phyloP scores from a whole-genome alignment of 163 green algal species.

The Scenedesmus sp. region DNA sequence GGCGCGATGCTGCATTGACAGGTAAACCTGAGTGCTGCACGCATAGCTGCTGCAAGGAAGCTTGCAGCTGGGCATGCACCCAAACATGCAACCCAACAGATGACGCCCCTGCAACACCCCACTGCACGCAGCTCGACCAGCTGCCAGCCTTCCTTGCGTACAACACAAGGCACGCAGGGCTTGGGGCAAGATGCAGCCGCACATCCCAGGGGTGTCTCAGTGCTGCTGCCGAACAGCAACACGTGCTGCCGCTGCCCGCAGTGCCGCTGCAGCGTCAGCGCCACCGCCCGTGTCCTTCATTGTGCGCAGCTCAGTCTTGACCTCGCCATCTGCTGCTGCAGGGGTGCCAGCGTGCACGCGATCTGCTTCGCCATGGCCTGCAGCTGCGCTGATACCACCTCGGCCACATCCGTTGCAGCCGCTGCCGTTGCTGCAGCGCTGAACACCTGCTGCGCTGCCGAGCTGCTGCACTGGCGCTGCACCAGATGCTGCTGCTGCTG shows the following conservation, averaged over 20 bases:
- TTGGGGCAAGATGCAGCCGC: too few species aligned
- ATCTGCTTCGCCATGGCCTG: conserved; percentile 32
- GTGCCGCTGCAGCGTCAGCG: background rate
- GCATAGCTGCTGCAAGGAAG: background rate
- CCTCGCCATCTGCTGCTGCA: conserved; percentile 16
- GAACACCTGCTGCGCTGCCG: background rate
- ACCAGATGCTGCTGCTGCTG: conserved; percentile 1
- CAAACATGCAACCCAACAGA: background rate
- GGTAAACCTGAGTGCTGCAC: background rate
- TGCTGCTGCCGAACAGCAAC: background rate
- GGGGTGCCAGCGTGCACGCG: background rate
- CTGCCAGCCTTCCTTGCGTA: background rate
- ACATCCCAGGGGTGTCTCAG: too few species aligned
- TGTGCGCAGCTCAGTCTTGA: conserved; percentile 15
- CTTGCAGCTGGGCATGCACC: background rate
- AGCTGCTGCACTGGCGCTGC: background rate
- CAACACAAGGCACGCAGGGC: background rate
- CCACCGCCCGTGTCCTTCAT: background rate
- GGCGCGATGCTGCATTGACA: background rate
- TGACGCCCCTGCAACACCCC: background rate
- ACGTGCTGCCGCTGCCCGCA: background rate
- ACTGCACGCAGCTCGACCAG: background rate
- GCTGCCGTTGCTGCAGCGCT: background rate
- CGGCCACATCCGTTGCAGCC: background rate
- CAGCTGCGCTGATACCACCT: conserved; percentile 19